Base-by-base conservation (phyloP, 148 eudicot species). In the Rhododendron vialii region DNA sequence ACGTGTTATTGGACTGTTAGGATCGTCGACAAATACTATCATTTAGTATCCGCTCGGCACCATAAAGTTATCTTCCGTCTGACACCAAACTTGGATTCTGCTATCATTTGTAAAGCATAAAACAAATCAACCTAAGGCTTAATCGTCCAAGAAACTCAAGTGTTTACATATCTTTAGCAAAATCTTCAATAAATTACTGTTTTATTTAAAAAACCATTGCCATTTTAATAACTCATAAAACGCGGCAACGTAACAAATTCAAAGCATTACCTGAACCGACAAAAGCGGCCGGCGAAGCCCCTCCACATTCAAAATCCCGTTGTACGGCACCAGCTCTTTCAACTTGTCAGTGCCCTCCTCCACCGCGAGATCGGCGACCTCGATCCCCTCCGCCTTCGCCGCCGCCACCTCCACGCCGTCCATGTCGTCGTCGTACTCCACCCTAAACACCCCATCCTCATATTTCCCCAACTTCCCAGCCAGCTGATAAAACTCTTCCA, bases 361-460 rank as follows among this genome's bases (percentile, higher is more conserved):
- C 50, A 83, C 90, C 89, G 86, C 83, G 20, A 93, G 82, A 83
- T 94, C 90, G 0, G 86, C 94, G 20, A 84, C 86, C 14, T 30
- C 88, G n/a, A 91, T 81, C 71, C 61, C 89, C 83, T 85, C 91
- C 43, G 90, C 90, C 51, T 84, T 81, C 12, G 99, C 99, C 63
- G 82, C 92, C 67, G 80, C 61, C 83, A 94, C 93, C 90, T 97
- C 98, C 20, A 93, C 98, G 18, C 98, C 99, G 7, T 90, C 91
- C 93, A 92, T 90, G 55, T 91, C 95, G 81, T 97, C 98, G 84
- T 95, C 98, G 59, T 93, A 95, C 92, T 88, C 93, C 89, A 97
- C 95, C 93, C 87, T 91, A 77, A 97, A 95, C 84, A 93, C 98
- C 50, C 98, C 98, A 38, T 97, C 98, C 53, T 93, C 99, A 84